Percentiles rank a stretch among this genome's conserved stretches.
phyloP scores from a whole-genome alignment of 345 rosid species.

The Gossypium anomalum region DNA sequence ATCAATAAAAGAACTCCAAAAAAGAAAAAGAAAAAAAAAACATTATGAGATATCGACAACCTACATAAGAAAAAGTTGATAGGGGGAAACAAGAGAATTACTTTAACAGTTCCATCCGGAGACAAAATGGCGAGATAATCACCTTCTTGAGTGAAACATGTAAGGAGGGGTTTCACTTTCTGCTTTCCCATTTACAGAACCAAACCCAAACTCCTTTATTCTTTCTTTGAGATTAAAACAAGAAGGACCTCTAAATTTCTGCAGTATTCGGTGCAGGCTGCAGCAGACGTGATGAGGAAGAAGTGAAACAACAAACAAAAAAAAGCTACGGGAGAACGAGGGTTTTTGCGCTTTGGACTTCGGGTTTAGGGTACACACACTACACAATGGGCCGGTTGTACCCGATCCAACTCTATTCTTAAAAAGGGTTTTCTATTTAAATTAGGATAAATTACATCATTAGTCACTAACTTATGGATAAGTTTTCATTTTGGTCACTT shows the following conservation, averaged over 20 bases:
- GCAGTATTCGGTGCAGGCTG: background rate
- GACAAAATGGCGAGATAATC: constrained; percentile 30
- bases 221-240: background rate
- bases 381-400: too few relatives aligned
- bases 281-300: background rate
- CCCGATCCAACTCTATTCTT: too few relatives aligned
- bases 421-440: too few relatives aligned
- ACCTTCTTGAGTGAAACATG: constrained; percentile 37
- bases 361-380: background rate
- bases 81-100: constrained; percentile 2
- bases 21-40: background rate
- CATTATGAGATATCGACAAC: background rate
- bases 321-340: background rate
- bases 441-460: too few relatives aligned
- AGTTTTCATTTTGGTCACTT: too few relatives aligned
- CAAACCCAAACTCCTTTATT: background rate
- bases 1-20: background rate
- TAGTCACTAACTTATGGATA: too few relatives aligned
- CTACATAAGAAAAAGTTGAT: background rate
- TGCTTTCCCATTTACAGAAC: constrained; percentile 34
- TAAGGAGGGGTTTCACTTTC: constrained; percentile 33
- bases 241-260: background rate
- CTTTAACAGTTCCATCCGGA: constrained; percentile 28
- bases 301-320: background rate
- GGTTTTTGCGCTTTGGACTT: constrained; percentile 8